Evolutionary conservation across 495 filamentous ascomycete genomes (phyloP), one percentile per base, ranked within the genome.

Genomic region (Hypomontagnella monticulosa): DNA sequence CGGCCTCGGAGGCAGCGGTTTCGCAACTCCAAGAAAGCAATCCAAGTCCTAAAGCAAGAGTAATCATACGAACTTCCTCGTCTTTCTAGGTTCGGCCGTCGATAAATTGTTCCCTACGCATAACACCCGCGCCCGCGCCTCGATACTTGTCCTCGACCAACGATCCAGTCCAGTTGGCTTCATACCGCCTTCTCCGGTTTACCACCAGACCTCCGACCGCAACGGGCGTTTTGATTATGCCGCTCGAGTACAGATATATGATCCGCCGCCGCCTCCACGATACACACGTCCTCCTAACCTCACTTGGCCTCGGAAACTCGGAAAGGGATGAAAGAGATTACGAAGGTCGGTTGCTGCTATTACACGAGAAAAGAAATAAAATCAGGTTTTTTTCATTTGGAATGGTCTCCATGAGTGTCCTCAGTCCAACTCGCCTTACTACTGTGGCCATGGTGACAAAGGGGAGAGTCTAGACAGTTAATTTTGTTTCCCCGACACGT

Each of bases 31-130:
- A 81, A 89, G 91, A 87, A 94, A 91, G 80, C 88, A 91, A 82
- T 67, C 91, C 83, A 92, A 92, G 83, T 88, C 89, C 80, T 93
- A 87, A 88, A 81, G 74, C 81, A 84, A 83, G 81, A 84, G 75
- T 76, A 70, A 78, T 80, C 71, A 90, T 91, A 88, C 91, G 85
- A 92, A 91, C 86, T 87, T 87, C 84, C 82, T 90, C 84, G 88
- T 84, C 86, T 92, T 90, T 90, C 87, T 82, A 97, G 93, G 91
- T 96, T 96, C 91, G 92, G 93, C 81, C 91, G 93, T 83, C 90
- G 91, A 92, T 94, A 93, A 87, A 81, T 77, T 73, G 59, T 65
- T 46, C 62, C 63, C 49, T 18, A 20, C 44, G 68, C 68, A 71
- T 48, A 53, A 18, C 48, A 38, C 52, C 65, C 60, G 40, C 62